Conservation (phyloP, 2,329 filamentous ascomycete species). For the Phialophora macrospora region DNA sequence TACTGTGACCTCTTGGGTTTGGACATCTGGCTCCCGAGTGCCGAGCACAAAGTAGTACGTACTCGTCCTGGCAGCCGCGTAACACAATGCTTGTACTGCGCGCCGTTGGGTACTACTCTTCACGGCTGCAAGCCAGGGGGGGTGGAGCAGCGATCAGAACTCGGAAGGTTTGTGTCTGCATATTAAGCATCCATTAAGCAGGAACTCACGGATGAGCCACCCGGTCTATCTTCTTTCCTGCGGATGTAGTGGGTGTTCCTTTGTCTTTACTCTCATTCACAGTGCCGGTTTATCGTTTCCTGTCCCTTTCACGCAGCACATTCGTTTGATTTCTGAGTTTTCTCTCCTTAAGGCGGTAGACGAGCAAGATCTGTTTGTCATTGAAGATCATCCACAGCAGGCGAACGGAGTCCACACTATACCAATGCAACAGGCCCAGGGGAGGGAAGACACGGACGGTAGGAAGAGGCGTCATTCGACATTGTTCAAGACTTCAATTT, state of each 20-base stretch:
- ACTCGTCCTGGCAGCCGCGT: not conserved
- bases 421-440: not conserved
- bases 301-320: not conserved
- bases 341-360: not conserved
- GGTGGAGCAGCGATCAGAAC: not conserved
- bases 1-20: too few relatives aligned
- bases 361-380: not conserved
- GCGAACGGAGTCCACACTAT: not conserved
- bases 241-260: not conserved
- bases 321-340: not conserved
- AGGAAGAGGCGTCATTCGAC: not conserved
- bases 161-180: not conserved
- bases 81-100: not conserved
- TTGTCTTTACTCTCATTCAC: not conserved
- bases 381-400: not conserved
- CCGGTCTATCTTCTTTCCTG: not conserved
- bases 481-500: not conserved
- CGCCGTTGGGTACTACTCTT: not conserved
- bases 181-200: not conserved
- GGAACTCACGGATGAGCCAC: not conserved
- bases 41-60: not conserved
- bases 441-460: not conserved
- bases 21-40: not conserved
- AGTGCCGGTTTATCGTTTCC: not conserved
- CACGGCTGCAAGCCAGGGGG: not conserved